Base-by-base conservation (phyloP, 352 stramenopile genomes). In the Phytophthora ramorum region DNA sequence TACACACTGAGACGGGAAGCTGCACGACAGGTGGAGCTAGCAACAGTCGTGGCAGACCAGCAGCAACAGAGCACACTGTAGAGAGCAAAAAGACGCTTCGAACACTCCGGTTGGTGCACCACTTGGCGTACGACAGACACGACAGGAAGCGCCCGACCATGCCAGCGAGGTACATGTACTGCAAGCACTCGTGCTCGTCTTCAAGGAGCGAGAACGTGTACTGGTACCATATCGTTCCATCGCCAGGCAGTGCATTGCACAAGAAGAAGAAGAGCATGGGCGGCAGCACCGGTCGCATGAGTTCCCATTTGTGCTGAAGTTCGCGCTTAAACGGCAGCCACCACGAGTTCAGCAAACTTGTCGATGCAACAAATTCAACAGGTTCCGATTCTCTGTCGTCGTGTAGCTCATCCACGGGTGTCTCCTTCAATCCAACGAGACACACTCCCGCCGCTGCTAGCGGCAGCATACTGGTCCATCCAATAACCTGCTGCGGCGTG, bases 191-290 rank as follows among this genome's bases (percentile, higher is more conserved):
- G 44, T 51, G 76, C 43, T 82, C 54, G 48, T 90, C 67, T 16
- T 64, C 61, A 0, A 93, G 75, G 38, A 95, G 63, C 45, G 71
- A 78, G 59, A 76, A 93, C 57, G 74, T 88, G 75, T 95, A 95
- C 73, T 95, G 87, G 63, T 92, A 93, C 87, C 87, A 95, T 26
- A 93, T 67, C 1, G 67, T 85, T 26, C 85, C 82, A 43, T 90
- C 87, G 5, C 51, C 65, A 0, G 86, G 87, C 1, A 93, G 66
- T 22, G 87, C 85, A 46, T 81, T 92, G 56, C 78, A 95, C 24
- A 95, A 66, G 38, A 88, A 92, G 71, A 95, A 93, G 71, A 95
- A 95, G 35, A 90, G 37, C 81, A 95, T 91, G 4, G 80, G 78
- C 3, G 86, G 84, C 24, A 90, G 50, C 13, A 93, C 73, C 7